Base-by-base conservation (phyloP, 495 filamentous ascomycete species). In the Xylona heveae region DNA sequence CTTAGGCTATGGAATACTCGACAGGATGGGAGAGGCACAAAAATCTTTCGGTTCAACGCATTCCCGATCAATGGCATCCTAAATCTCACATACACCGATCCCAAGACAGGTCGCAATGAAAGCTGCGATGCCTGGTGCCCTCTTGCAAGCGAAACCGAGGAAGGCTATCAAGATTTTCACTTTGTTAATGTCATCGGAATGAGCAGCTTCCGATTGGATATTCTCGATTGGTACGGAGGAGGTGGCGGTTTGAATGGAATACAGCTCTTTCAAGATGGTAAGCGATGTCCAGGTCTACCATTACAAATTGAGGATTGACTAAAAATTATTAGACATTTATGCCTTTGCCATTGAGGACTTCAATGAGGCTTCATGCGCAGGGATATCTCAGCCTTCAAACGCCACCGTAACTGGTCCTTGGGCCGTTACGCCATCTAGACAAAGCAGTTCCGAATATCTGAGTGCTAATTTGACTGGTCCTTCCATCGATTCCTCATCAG, bases 1-100 rank as follows among this genome's bases (percentile, higher is more conserved):
- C 49, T 97, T 22, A 68, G 83, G 14, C 58, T 97, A 4, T 80
- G 80, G 61, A 97, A 97, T 52, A 90, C 90, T 6, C 73, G 80
- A 38, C 60, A 72, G 31, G 71, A 82, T 48, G 82, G 78, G 32
- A 68, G 83, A 34, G 85, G 88, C 19, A 94, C 88, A 5, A 72
- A 76, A 50, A 68, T 68, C 10, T 97, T 79, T 56, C 66, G 81
- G 22, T 83, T 80, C 44, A 78, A 78, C 19, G 72, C 78, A 13
- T 51, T 82, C 19, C 81, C 82, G 4, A 68, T 82, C 42, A 72
- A 75, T 43, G 90, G 90, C 20, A 93, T 95, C 46, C 81, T 95
- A 78, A 94, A 95, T 49, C 63, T 97, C 40, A 92, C 83, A 23
- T 94, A 82, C 40, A 74, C 66, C 28, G 80, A 93, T 46, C 68